These are phyloP conservation scores for Rubia peregrina DNA, from an alignment of 305 asterid genomes.

Conservation along the genomic window DNA sequence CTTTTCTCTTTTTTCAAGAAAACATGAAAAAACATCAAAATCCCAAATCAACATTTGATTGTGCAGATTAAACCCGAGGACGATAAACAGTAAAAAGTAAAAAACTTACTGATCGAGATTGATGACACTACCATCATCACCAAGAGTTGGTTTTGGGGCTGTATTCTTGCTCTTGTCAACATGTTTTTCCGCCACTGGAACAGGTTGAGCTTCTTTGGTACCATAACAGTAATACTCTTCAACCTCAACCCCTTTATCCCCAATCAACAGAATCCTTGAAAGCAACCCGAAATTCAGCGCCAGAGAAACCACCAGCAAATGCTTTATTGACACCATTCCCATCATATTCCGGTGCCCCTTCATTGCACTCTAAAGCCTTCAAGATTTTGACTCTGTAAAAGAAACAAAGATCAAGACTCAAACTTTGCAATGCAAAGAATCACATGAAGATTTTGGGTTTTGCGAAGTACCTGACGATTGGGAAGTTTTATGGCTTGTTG, in stretches of 20 bases:
- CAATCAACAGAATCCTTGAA: constrained; percentile 48
- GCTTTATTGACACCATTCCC: constrained; percentile 42
- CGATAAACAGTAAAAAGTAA: background rate
- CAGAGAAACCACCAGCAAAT: constrained; percentile 56
- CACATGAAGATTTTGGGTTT: background rate
- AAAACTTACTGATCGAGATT: constrained; percentile 83
- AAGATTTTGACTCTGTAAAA: background rate
- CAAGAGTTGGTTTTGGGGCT: constrained; percentile 19
- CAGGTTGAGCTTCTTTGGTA: constrained; percentile 27
- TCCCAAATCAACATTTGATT: background rate
- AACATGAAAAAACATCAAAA: background rate
- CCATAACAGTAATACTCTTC: constrained; percentile 21
- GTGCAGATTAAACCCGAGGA: background rate
- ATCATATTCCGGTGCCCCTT: constrained; percentile 27
- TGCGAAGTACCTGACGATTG: background rate
- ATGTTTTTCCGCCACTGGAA: constrained; percentile 20
- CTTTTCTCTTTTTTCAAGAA: background rate
- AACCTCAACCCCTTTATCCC: constrained; percentile 26
- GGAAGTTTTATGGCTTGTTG: too few species aligned
- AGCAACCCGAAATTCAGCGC: constrained; percentile 66
- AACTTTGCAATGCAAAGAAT: background rate
- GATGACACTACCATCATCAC: constrained; percentile 30
- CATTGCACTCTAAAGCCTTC: constrained; percentile 1
- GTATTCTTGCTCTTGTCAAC: constrained; percentile 12
- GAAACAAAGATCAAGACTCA: constrained; percentile 6